A percentile compares a stretch with the other conserved stretches of the same genome.
Evolutionary conservation across 2,329 filamentous ascomycete genomes (phyloP).

Genomic region (Niveomyces coronatus): DNA sequence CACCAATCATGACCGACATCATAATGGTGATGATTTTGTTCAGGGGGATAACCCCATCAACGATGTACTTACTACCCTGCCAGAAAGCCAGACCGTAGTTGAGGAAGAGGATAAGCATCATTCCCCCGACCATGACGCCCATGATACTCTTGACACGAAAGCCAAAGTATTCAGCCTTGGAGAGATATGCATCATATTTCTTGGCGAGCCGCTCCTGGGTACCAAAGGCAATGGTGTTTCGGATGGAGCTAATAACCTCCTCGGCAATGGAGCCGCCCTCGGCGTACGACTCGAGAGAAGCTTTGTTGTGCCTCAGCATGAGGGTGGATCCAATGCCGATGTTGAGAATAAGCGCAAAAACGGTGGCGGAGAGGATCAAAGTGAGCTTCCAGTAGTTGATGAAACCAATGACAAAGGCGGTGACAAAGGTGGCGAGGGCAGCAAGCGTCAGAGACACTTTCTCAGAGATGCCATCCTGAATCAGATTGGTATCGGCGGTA

Average conservation of each 20-base stretch:
- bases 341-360: slow-evolving; percentile 66
- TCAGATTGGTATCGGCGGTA: slow-evolving; percentile 84
- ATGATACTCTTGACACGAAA: slow-evolving; percentile 63
- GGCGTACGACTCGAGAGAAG: slow-evolving; percentile 69
- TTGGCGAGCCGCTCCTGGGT: slow-evolving; percentile 85
- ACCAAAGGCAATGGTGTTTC: slow-evolving; percentile 86
- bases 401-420: slow-evolving; percentile 85
- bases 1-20: slow-evolving; percentile 85
- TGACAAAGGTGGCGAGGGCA: slow-evolving; percentile 71
- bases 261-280: slow-evolving; percentile 81
- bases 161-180: slow-evolving; percentile 63
- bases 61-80: slow-evolving; percentile 69
- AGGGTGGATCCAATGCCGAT: slow-evolving; percentile 67
- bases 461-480: slow-evolving; percentile 89
- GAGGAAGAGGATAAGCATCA: slow-evolving; percentile 77
- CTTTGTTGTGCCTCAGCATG: slow-evolving; percentile 72
- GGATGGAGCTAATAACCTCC: slow-evolving; percentile 87
- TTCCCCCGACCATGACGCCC: slow-evolving; percentile 67
- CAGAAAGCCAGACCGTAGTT: slow-evolving; percentile 86
- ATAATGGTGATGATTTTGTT: slow-evolving; percentile 72
- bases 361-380: slow-evolving; percentile 71
- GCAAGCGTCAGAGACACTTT: slow-evolving; percentile 72
- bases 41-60: slow-evolving; percentile 54
- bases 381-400: slow-evolving; percentile 89
- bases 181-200: slow-evolving; percentile 71